A percentile compares a stretch with the other conserved stretches of the same genome.
phyloP scores from a whole-genome alignment of 2,329 filamentous ascomycete species.

The Rutstroemia sp. region DNA sequence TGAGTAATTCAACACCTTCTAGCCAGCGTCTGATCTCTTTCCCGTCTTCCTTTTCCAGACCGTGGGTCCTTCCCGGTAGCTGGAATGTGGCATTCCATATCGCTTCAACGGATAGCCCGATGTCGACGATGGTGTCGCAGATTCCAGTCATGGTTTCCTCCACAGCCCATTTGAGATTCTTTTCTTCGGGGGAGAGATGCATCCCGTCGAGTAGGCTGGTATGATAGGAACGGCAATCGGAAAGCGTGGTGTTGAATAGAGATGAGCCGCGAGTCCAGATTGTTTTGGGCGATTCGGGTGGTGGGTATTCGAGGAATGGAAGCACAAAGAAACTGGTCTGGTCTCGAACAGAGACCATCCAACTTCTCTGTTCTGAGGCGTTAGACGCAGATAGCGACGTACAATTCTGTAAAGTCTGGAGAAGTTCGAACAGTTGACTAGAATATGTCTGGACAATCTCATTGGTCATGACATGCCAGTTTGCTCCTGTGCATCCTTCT shows the following conservation, averaged over 20 bases:
- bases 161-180: constrained; percentile 32
- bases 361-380: constrained; percentile 22
- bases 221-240: constrained; percentile 37
- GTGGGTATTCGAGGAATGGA: constrained; percentile 39
- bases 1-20: constrained; percentile 32
- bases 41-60: neutral
- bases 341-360: constrained; percentile 30
- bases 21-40: constrained; percentile 26
- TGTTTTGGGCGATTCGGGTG: constrained; percentile 5
- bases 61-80: neutral
- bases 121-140: constrained; percentile 35
- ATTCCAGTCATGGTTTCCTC: constrained; percentile 35
- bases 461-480: constrained; percentile 36
- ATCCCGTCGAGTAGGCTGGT: constrained; percentile 30
- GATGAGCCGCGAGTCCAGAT: constrained; percentile 30
- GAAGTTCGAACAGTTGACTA: constrained; percentile 29
- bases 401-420: constrained; percentile 21
- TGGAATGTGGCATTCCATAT: constrained; percentile 29
- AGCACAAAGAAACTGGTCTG: constrained; percentile 38
- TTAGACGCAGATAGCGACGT: constrained; percentile 21
- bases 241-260: constrained; percentile 32
- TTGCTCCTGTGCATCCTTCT: constrained; percentile 33
- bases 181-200: constrained; percentile 30
- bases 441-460: constrained; percentile 37
- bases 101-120: constrained; percentile 37